These are phyloP conservation scores for Coniochaeta hoffmannii DNA, from an alignment of 2,329 filamentous ascomycete species.

Conservation along the genomic window DNA sequence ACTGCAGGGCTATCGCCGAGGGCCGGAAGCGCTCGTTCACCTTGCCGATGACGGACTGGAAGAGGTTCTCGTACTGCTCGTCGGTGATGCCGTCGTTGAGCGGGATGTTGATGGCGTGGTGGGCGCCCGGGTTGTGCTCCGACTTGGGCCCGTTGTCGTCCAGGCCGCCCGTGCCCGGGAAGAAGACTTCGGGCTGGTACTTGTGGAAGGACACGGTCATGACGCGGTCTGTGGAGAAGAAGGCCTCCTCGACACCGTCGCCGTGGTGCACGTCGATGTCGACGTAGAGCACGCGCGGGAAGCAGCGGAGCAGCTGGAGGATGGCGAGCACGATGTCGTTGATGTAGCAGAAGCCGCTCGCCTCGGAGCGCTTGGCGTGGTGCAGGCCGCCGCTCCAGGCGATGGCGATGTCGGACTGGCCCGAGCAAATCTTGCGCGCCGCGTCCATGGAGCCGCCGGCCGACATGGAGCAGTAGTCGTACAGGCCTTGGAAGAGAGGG, in stretches of 20 bases:
- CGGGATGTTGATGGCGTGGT: conserved; percentile 86
- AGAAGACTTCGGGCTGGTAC: conserved; percentile 77
- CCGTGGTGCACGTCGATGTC: conserved; percentile 86
- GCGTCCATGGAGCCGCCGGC: conserved; percentile 87
- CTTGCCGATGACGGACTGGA: conserved; percentile 70
- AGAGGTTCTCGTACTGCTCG: conserved; percentile 79
- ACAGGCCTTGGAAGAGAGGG: conserved; percentile 91
- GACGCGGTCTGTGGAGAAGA: conserved; percentile 75
- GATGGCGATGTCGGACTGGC: conserved; percentile 89
- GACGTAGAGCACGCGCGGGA: conserved; percentile 86
- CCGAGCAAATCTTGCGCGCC: conserved; percentile 77
- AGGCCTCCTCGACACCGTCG: conserved; percentile 79
- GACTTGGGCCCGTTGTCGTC: conserved; percentile 78
- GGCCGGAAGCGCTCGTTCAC: conserved; percentile 82
- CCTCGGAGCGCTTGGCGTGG: conserved; percentile 90
- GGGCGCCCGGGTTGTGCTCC: conserved; percentile 78
- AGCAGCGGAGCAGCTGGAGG: conserved; percentile 73
- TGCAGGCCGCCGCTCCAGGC: conserved; percentile 97
- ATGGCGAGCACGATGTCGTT: conserved; percentile 97
- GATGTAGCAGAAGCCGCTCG: conserved; percentile 96
- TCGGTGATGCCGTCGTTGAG: conserved; percentile 88
- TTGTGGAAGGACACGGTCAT: conserved; percentile 96
- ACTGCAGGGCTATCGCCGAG: conserved; percentile 86
- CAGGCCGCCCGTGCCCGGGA: conserved; percentile 83
- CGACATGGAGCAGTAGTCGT: conserved; percentile 91